Percentiles rank a stretch among this genome's conserved stretches.
These are phyloP conservation scores for Prunus yedoensis DNA, from an alignment of 331 rosid species.

Conservation along the genomic window DNA sequence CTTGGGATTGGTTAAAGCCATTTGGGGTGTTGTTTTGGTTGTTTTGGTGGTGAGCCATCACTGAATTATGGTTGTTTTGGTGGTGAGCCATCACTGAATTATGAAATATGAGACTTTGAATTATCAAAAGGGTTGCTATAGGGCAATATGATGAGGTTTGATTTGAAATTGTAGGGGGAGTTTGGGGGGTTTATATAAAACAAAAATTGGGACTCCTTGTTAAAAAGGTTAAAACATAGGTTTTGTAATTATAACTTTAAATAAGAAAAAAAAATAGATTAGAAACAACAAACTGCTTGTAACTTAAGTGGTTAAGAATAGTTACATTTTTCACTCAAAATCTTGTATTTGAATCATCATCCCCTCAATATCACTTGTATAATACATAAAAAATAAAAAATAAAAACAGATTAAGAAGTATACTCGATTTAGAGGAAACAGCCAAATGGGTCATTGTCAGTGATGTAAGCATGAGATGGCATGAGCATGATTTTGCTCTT, in stretches of 20 bases:
- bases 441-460: not conserved
- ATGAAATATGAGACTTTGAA: not conserved
- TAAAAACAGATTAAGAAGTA: too few species aligned
- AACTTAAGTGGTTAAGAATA: too few species aligned
- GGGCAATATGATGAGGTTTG: not conserved
- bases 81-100: not conserved
- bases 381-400: not conserved
- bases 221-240: too few species aligned
- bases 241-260: too few species aligned
- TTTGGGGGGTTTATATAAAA: not conserved
- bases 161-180: not conserved
- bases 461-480: not conserved
- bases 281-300: too few species aligned
- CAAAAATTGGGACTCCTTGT: not conserved
- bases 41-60: constrained; percentile 24
- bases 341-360: not conserved
- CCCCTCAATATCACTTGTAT: too few species aligned
- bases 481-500: not conserved
- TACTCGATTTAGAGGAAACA: not conserved
- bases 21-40: not conserved
- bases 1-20: constrained; percentile 24
- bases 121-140: not conserved
- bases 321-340: too few species aligned
- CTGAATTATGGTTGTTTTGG: too few species aligned
- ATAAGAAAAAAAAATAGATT: too few species aligned